Conservation (phyloP, 1,284 basidiomycete genomes). For the Moesziomyces parantarcticus region DNA sequence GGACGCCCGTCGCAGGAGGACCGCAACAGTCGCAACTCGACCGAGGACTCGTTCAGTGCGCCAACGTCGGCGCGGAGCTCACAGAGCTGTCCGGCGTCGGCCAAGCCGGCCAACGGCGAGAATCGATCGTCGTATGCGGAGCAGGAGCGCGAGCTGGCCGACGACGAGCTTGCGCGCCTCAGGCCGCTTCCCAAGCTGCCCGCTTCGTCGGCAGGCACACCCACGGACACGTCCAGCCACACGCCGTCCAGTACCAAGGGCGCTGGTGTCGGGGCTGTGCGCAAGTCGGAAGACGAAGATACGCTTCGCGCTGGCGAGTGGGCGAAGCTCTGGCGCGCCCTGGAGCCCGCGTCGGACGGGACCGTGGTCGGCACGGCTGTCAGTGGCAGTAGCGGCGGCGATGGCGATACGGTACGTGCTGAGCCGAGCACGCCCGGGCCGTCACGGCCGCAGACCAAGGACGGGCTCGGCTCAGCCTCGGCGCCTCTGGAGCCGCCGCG, state of each 20-base stretch:
- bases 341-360: slow-evolving; percentile 26
- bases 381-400: slow-evolving; percentile 45
- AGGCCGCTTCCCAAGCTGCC: slow-evolving; percentile 54
- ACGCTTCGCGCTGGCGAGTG: slow-evolving; percentile 54
- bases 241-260: slow-evolving; percentile 2
- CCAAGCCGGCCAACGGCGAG: slow-evolving; percentile 18
- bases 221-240: slow-evolving; percentile 17
- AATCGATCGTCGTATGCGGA: slow-evolving; percentile 18
- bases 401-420: slow-evolving; percentile 42
- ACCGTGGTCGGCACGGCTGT: slow-evolving; percentile 26
- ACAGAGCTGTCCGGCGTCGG: slow-evolving; percentile 40
- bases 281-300: slow-evolving; percentile 51
- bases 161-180: slow-evolving; percentile 52
- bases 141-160: slow-evolving; percentile 45
- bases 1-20: slow-evolving; percentile 29
- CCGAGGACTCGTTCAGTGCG: slow-evolving; percentile 54
- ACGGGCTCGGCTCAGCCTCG: slow-evolving; percentile 7
- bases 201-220: slow-evolving; percentile 23
- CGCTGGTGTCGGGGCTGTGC: background rate
- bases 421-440: slow-evolving; percentile 42
- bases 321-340: slow-evolving; percentile 39
- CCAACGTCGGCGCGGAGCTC: slow-evolving; percentile 61
- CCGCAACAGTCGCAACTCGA: slow-evolving; percentile 30
- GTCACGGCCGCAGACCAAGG: slow-evolving; percentile 22
- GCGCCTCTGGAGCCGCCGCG: slow-evolving; percentile 7